Conservation (phyloP, 2,329 filamentous ascomycete species). For the Exophiala sp. region DNA sequence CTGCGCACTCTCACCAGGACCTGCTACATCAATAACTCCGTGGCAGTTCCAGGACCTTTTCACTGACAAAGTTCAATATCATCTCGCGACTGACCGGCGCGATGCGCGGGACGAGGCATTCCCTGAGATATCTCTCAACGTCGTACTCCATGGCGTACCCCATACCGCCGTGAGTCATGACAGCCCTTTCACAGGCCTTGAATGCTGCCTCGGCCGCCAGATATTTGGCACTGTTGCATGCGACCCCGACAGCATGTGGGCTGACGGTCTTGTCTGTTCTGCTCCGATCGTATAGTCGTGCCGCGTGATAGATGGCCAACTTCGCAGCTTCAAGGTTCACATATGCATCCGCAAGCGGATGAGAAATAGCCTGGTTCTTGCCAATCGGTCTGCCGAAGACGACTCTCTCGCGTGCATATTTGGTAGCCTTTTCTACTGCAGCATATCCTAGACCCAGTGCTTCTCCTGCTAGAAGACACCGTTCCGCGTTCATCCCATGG, state of each 20-base stretch:
- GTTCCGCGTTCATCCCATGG: slow-evolving; percentile 74
- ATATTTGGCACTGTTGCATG: slow-evolving; percentile 66
- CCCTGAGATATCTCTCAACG: slow-evolving; percentile 56
- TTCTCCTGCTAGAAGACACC: slow-evolving; percentile 70
- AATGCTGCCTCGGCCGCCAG: slow-evolving; percentile 54
- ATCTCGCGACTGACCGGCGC: slow-evolving; percentile 53
- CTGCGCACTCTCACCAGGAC: too few relatives aligned
- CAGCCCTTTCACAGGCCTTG: slow-evolving; percentile 53
- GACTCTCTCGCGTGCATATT: slow-evolving; percentile 60
- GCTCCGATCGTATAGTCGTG: slow-evolving; percentile 54
- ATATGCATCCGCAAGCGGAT: slow-evolving; percentile 60
- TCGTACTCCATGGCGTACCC: slow-evolving; percentile 59
- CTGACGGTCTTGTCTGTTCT: slow-evolving; percentile 42
- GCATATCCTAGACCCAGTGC: slow-evolving; percentile 74
- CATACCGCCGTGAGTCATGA: slow-evolving; percentile 57
- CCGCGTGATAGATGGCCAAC: slow-evolving; percentile 60
- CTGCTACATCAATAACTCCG: slow-evolving; percentile 42
- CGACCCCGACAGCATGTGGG: slow-evolving; percentile 55
- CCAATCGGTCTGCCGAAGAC: slow-evolving; percentile 63
- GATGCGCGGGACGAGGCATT: slow-evolving; percentile 55
- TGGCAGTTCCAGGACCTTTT: slow-evolving; percentile 41
- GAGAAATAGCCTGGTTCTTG: slow-evolving; percentile 59
- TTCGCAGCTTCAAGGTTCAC: slow-evolving; percentile 62
- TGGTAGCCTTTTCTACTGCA: slow-evolving; percentile 55
- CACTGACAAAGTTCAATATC: slow-evolving; percentile 44